Base-by-base conservation (phyloP, 805 yeast genomes). In the Wickerhamomyces subpelliculosus region DNA sequence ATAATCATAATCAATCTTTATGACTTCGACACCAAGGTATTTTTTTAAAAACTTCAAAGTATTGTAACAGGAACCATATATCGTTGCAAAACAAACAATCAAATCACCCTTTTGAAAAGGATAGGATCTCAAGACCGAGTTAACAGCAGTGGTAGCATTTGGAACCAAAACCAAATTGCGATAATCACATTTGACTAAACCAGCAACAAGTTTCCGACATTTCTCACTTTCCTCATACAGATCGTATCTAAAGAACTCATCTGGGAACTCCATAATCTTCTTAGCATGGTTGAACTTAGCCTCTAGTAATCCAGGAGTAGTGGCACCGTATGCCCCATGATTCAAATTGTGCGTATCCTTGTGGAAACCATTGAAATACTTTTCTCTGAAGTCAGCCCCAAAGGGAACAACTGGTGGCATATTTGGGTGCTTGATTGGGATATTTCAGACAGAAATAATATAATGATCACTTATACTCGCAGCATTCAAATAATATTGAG, bases 141-240 rank as follows among this genome's bases (percentile, higher is more conserved):
- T 77, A 34, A 71, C 65, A 1, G 75, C 83, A 5, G 69, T 55
- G 8, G 84, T 74, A 10, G 84, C 81, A 49, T 78, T 79, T 4
- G 62, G 53, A 4, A 70, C 72, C 24, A 78, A 51, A 0, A n/a
- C n/a, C n/a, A n/a, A n/a, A n/a, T n/a, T n/a, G 74, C 84, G 32
- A 78, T 47, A 45, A 67, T 64, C 23, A 60, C 61, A 35, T 59
- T 55, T 34, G 70, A 71, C 54, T 4, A 40, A 43, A 28, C 60
- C 52, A 7, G 75, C 39, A 1, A 70, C 60, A 26, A 8, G n/a
- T n/a, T n/a, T n/a, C n/a, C n/a, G n/a, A n/a, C n/a, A n/a, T n/a
- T n/a, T n/a, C n/a, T n/a, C n/a, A n/a, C n/a, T n/a, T n/a, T n/a
- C n/a, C n/a, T n/a, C n/a, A n/a, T n/a, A n/a, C n/a, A n/a, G n/a